These are phyloP conservation scores for Fomes fomentarius DNA, from an alignment of 1,284 basidiomycete genomes.

Conservation along the genomic window DNA sequence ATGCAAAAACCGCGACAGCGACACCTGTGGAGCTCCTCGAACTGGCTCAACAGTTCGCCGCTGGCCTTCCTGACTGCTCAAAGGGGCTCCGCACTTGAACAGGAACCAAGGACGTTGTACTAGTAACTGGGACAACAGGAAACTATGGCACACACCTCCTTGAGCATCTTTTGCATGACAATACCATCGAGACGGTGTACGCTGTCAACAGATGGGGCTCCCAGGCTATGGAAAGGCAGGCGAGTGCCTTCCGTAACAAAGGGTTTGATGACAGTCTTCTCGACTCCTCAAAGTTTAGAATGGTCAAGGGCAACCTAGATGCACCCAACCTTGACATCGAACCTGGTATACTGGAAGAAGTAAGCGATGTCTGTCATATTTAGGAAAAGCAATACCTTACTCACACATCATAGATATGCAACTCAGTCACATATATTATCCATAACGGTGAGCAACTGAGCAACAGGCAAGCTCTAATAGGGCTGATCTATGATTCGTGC, in stretches of 20 bases:
- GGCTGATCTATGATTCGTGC: background rate
- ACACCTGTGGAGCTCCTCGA: background rate
- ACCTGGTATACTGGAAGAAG: constrained; percentile 32
- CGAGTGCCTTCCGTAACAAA: constrained; percentile 30
- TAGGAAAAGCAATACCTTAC: background rate
- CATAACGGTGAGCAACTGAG: constrained; percentile 34
- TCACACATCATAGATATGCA: constrained; percentile 14
- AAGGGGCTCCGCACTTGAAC: background rate
- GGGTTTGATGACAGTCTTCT: constrained; percentile 34
- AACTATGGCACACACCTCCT: constrained; percentile 24
- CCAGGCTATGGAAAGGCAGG: constrained; percentile 29
- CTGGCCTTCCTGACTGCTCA: constrained; percentile 1
- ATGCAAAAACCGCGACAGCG: background rate
- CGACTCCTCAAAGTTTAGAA: constrained; percentile 31
- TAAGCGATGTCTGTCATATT: background rate
- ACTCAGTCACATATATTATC: constrained; percentile 32
- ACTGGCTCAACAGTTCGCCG: constrained; percentile 7
- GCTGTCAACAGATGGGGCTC: constrained; percentile 20
- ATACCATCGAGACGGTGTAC: constrained; percentile 16
- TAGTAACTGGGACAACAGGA: constrained; percentile 30
- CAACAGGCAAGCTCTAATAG: background rate
- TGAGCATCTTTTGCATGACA: constrained; percentile 10
- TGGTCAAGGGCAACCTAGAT: constrained; percentile 37
- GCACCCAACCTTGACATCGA: constrained; percentile 33
- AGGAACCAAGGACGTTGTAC: constrained; percentile 18